Conservation (phyloP, 805 yeast genomes). For the Candida michaelii region DNA sequence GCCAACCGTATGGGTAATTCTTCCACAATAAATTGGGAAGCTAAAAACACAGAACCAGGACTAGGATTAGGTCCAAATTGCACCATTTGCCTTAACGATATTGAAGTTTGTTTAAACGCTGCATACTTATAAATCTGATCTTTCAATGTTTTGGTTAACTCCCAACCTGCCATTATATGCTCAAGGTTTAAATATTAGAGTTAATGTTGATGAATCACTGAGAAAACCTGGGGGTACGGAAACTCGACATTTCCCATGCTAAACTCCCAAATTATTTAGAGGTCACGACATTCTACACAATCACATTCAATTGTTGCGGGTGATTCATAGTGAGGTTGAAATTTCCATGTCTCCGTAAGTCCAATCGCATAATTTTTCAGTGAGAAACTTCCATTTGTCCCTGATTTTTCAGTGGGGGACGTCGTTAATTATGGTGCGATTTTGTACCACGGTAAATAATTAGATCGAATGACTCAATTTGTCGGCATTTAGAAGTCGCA, state of each 20-base stretch:
- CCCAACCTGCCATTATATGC: conserved; percentile 39
- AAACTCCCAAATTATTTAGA: background rate
- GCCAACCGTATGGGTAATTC: conserved; percentile 87
- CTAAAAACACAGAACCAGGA: conserved; percentile 76
- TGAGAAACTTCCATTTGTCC: conserved; percentile 7
- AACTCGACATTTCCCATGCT: background rate
- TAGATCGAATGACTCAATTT: conserved; percentile 7
- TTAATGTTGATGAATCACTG: conserved; percentile 1
- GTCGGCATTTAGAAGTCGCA: conserved; percentile 1
- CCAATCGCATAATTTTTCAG: background rate
- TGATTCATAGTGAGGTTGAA: background rate
- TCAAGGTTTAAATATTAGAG: background rate
- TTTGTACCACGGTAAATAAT: conserved; percentile 2
- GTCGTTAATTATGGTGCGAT: background rate
- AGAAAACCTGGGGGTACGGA: conserved; percentile 9
- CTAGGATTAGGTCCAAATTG: conserved; percentile 81
- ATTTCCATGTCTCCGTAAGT: conserved; percentile 4
- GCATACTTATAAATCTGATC: conserved; percentile 66
- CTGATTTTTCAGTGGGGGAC: conserved; percentile 2
- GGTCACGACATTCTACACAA: conserved; percentile 4
- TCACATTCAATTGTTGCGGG: conserved; percentile 5
- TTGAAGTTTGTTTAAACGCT: conserved; percentile 76
- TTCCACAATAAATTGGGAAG: conserved; percentile 80
- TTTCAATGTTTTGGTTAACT: conserved; percentile 48
- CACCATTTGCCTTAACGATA: conserved; percentile 84